Base-by-base conservation (phyloP, 78 protist genomes). In the Dictyostelium firmibasis region DNA sequence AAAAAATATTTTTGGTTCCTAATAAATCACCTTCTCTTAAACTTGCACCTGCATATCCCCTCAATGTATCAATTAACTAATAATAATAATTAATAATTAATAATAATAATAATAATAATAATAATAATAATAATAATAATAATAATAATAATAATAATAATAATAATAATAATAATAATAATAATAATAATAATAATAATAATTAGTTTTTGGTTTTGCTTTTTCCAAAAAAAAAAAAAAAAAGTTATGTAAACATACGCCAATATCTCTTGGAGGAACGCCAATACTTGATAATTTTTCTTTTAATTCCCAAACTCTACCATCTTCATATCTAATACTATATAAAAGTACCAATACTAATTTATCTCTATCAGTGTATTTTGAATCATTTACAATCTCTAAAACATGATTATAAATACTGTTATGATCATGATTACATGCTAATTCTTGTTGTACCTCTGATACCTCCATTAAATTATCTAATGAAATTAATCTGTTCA, bases 371-470 rank as follows among this genome's bases (percentile, higher is more conserved):
- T 50, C 33, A 4, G 86, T 4, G 25, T 82, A 25, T 29, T 85
- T 36, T 1, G 53, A 72, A 44, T 84, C 60, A 13, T 41, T 67
- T 29, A 96, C 0, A 60, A 87, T 20, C 14, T 29, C 81, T 11
- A 14, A 16, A 35, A 91, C 78, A 8, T 36, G 38, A 41, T 50
- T 27, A 23, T 53, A 72, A 35, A 84, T 78, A 69, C 38, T 72
- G 44, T 47, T 69, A 31, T 94, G 96, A 64, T 92, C 97, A 77
- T 86, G 72, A 5, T 84, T 72, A 69, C 97, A 93, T 1, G 98
- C 99, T 35, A 99, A 86, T 72, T 92, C 98, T 88, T 99, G 99
- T 96, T 99, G 99, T 9, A 96, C 44, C 83, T 93, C 97, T 1
- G 98, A 93, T 14, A 95, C 82, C 13, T 94, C 96, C 92, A 98